Evolutionary conservation across 768 basidiomycete genomes (phyloP).

Genomic region (Exidia glandulosa): DNA sequence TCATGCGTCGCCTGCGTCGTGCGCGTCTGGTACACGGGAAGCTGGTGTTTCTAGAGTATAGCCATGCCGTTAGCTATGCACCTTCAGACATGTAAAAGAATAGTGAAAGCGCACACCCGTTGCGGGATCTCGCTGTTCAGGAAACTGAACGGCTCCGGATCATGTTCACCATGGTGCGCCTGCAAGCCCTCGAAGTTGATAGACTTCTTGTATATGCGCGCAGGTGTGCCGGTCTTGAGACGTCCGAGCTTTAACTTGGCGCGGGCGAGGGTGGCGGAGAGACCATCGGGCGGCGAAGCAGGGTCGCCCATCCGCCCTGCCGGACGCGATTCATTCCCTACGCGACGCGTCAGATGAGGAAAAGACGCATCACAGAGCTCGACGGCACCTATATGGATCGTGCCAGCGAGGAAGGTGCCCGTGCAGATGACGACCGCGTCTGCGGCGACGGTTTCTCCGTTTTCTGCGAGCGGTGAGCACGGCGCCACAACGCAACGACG

Average conservation of each 20-base stretch:
- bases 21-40: slow-evolving; percentile 58
- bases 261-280: slow-evolving; percentile 60
- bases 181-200: slow-evolving; percentile 57
- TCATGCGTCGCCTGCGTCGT: slow-evolving; percentile 68
- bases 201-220: slow-evolving; percentile 56
- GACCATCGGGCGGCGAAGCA: slow-evolving; percentile 45
- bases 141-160: slow-evolving; percentile 68
- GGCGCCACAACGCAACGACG: slow-evolving; percentile 4
- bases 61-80: background rate
- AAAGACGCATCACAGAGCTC: background rate
- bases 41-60: slow-evolving; percentile 46
- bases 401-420: slow-evolving; percentile 83
- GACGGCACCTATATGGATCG: slow-evolving; percentile 71
- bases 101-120: slow-evolving; percentile 38
- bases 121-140: slow-evolving; percentile 59
- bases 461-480: no score
- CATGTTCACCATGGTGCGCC: slow-evolving; percentile 54
- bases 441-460: slow-evolving; percentile 65
- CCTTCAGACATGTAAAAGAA: background rate
- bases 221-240: slow-evolving; percentile 74
- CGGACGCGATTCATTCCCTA: slow-evolving; percentile 45
- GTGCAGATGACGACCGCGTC: slow-evolving; percentile 68
- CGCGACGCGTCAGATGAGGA: background rate
- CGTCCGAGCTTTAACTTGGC: slow-evolving; percentile 79
- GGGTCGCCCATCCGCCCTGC: slow-evolving; percentile 68